Conservation (phyloP, 1,284 basidiomycete species). For the Inonotus hispidus region DNA sequence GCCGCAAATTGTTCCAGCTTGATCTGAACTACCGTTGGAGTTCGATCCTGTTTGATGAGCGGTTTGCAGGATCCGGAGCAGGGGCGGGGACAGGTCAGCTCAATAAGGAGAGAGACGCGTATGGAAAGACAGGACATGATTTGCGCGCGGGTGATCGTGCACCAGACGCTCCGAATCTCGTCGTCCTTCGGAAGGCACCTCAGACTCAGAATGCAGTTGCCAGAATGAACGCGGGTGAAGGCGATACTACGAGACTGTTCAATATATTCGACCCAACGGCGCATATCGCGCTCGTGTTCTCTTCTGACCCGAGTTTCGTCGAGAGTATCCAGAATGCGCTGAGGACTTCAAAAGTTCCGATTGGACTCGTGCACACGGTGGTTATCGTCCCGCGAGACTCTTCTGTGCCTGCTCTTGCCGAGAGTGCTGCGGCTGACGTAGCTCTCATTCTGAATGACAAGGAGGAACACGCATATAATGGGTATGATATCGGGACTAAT, state of each 20-base stretch:
- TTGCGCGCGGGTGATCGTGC: slow-evolving; percentile 21
- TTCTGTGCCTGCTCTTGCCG: background rate
- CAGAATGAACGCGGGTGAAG: background rate
- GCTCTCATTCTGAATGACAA: slow-evolving; percentile 34
- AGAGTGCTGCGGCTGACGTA: background rate
- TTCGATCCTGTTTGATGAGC: slow-evolving; percentile 20
- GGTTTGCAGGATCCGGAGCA: background rate
- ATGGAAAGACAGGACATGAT: slow-evolving; percentile 3
- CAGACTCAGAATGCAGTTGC: background rate
- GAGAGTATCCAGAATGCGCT: background rate
- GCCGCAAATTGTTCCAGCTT: slow-evolving; percentile 18
- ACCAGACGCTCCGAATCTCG: slow-evolving; percentile 20
- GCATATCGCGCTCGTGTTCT: slow-evolving; percentile 21
- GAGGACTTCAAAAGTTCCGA: background rate
- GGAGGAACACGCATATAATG: slow-evolving; percentile 31
- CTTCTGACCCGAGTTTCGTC: background rate
- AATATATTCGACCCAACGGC: slow-evolving; percentile 17
- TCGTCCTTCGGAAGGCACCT: background rate
- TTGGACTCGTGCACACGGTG: background rate
- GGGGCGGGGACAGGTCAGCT: background rate
- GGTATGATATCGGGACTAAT: slow-evolving; percentile 26
- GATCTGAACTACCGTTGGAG: slow-evolving; percentile 24
- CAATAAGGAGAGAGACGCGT: background rate
- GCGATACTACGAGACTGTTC: slow-evolving; percentile 13
- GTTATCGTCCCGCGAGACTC: background rate